phyloP scores from a whole-genome alignment of 768 basidiomycete species.

The Trametes coccinea region DNA sequence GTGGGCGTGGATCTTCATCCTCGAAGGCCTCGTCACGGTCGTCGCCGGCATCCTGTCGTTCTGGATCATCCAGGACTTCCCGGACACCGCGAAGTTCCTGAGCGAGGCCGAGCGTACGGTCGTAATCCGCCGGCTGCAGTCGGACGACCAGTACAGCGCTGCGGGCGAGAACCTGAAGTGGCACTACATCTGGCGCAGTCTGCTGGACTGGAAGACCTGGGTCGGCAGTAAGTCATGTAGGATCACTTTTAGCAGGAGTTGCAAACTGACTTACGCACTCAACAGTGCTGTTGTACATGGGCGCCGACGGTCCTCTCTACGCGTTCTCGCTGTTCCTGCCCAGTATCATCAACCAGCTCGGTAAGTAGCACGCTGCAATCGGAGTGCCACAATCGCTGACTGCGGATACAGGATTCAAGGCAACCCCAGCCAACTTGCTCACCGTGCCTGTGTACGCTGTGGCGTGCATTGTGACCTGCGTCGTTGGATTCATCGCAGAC shows the following conservation, averaged over 20 bases:
- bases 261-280: neutral
- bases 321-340: constrained; percentile 80
- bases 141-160: constrained; percentile 70
- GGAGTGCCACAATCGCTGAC: constrained; percentile 34
- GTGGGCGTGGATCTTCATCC: constrained; percentile 76
- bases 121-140: constrained; percentile 64
- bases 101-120: constrained; percentile 68
- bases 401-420: constrained; percentile 52
- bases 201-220: constrained; percentile 79
- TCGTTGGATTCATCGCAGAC: constrained; percentile 65
- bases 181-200: constrained; percentile 59
- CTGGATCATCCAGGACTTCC: constrained; percentile 83
- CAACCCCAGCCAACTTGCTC: constrained; percentile 72
- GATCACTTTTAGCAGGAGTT: neutral
- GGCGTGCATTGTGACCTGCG: constrained; percentile 66
- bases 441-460: constrained; percentile 76
- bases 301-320: constrained; percentile 67
- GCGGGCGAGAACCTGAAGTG: constrained; percentile 61
- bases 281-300: constrained; percentile 57
- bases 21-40: constrained; percentile 69
- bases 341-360: constrained; percentile 70
- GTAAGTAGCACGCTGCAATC: constrained; percentile 34
- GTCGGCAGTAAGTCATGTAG: constrained; percentile 35
- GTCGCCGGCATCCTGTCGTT: constrained; percentile 66
- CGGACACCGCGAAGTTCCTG: constrained; percentile 77